Percentiles rank a stretch among this genome's conserved stretches.
Conservation (phyloP, 805 yeast genomes). For the Jamesozyma hellenica region DNA sequence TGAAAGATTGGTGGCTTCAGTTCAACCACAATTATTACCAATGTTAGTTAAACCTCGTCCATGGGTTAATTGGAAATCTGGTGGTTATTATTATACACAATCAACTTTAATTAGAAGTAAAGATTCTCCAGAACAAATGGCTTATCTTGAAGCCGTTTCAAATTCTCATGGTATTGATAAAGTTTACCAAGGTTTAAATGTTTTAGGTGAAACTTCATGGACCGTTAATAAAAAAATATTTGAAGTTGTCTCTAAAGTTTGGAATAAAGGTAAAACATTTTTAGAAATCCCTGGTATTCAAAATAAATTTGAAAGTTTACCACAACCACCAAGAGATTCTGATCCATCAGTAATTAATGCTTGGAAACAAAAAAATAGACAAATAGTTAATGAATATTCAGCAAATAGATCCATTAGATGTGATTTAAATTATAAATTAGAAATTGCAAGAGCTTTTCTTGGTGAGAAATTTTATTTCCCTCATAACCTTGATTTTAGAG, state of each 20-base stretch:
- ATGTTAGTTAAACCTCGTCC: constrained; percentile 87
- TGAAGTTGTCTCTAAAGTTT: constrained; percentile 58
- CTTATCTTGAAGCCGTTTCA: constrained; percentile 80
- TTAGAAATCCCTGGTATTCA: constrained; percentile 59
- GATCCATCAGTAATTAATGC: constrained; percentile 64
- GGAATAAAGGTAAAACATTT: constrained; percentile 79
- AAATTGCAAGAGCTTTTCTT: constrained; percentile 85
- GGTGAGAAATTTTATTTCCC: constrained; percentile 76
- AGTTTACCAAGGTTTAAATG: constrained; percentile 75
- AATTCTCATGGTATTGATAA: constrained; percentile 51
- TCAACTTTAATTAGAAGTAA: constrained; percentile 62
- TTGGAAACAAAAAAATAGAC: constrained; percentile 55
- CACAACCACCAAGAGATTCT: constrained; percentile 49
- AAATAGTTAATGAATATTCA: constrained; percentile 48
- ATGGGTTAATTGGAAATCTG: constrained; percentile 74
- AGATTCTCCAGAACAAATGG: constrained; percentile 81
- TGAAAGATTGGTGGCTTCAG: constrained; percentile 51
- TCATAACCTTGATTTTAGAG: constrained; percentile 73
- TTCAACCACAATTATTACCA: constrained; percentile 82
- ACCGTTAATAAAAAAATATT: constrained; percentile 70
- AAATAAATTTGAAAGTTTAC: constrained; percentile 40
- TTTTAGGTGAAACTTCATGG: constrained; percentile 85
- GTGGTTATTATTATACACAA: constrained; percentile 70
- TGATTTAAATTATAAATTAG: constrained; percentile 85
- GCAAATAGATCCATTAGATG: constrained; percentile 79